phyloP scores from a whole-genome alignment of 306 rosid genomes.

The Medicago lupulina region DNA sequence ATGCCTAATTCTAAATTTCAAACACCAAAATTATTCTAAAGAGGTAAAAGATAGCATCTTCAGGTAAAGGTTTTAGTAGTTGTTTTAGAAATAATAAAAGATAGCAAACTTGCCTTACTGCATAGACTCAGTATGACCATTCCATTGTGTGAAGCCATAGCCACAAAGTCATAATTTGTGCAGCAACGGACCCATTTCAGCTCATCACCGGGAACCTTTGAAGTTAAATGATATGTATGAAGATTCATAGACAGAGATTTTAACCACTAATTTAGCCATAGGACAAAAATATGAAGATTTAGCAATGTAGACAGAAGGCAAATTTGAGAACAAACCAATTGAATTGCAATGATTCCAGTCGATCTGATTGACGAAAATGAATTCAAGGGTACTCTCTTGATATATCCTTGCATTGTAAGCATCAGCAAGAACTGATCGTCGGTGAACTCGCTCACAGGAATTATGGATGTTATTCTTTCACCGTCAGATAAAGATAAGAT shows the following conservation, averaged over 20 bases:
- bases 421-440: constrained; percentile 86
- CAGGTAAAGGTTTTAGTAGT: not conserved
- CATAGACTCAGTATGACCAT: constrained; percentile 81
- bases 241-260: constrained; percentile 24
- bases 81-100: constrained; percentile 15
- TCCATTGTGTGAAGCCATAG: constrained; percentile 97
- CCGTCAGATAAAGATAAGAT: constrained; percentile 92
- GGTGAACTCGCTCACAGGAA: constrained; percentile 90
- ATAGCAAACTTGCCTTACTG: constrained; percentile 65
- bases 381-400: constrained; percentile 92
- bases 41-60: not conserved
- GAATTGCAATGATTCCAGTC: constrained; percentile 96
- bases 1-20: not conserved
- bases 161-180: constrained; percentile 88
- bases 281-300: constrained; percentile 32
- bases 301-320: constrained; percentile 18
- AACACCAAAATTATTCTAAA: not conserved
- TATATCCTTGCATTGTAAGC: constrained; percentile 93
- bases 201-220: constrained; percentile 92
- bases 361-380: constrained; percentile 91
- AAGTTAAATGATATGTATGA: constrained; percentile 46
- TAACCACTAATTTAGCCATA: constrained; percentile 13
- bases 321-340: constrained; percentile 76
- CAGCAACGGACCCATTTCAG: constrained; percentile 97
- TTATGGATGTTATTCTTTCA: constrained; percentile 90